Conservation (phyloP, 148 eudicot species). For the Diospyros lotus region DNA sequence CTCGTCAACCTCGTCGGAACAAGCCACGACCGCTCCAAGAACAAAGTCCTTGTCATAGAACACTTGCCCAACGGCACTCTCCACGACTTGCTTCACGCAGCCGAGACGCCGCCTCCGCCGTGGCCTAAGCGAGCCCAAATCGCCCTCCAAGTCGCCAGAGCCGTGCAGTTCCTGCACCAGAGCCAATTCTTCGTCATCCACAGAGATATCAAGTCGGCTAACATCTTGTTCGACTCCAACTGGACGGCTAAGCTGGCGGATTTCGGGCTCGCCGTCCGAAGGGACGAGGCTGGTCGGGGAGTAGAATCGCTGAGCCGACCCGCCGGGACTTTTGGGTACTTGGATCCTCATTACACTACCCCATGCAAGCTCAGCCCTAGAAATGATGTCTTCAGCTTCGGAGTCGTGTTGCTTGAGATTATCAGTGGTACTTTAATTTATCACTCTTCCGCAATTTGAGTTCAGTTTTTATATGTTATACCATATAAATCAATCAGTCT, state of each 20-base stretch:
- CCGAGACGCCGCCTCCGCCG: constrained; percentile 19
- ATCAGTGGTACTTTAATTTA: constrained; percentile 26
- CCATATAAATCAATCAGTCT: too few relatives aligned
- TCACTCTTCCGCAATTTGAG: too few relatives aligned
- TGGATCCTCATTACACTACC: constrained; percentile 66
- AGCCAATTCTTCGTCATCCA: constrained; percentile 41
- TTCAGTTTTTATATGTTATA: too few relatives aligned
- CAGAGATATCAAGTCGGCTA: constrained; percentile 68
- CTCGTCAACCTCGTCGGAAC: constrained; percentile 48
- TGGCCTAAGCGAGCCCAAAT: constrained; percentile 45
- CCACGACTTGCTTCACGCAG: constrained; percentile 42
- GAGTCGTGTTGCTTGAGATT: constrained; percentile 64
- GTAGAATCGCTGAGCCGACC: constrained; percentile 36
- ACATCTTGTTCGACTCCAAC: constrained; percentile 53
- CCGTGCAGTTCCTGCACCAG: constrained; percentile 42
- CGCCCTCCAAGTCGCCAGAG: constrained; percentile 57
- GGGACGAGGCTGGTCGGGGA: constrained; percentile 1
- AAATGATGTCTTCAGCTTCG: constrained; percentile 70
- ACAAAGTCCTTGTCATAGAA: constrained; percentile 53
- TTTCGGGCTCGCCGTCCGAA: constrained; percentile 51
- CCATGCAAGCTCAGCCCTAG: constrained; percentile 57
- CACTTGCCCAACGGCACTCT: constrained; percentile 67
- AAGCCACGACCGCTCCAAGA: constrained; percentile 21
- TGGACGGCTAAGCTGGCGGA: constrained; percentile 60
- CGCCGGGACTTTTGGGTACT: constrained; percentile 77